These are phyloP conservation scores for Arthromyces matolae DNA, from an alignment of 768 basidiomycete genomes.

Conservation along the genomic window DNA sequence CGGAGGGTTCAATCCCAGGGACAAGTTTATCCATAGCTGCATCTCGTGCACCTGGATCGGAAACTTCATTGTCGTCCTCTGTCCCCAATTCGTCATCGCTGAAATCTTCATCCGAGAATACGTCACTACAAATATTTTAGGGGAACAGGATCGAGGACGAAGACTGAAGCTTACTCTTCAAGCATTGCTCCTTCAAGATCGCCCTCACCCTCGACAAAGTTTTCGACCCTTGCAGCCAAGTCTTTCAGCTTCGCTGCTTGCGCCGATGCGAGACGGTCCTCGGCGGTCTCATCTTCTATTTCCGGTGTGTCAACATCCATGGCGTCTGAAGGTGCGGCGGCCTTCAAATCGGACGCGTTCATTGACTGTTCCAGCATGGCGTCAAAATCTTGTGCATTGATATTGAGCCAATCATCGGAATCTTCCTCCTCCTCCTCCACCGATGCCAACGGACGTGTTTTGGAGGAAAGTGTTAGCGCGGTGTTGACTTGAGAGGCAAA, in stretches of 20 bases:
- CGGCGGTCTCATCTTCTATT: slow-evolving; percentile 28
- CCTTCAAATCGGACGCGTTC: slow-evolving; percentile 13
- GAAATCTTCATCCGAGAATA: slow-evolving; percentile 62
- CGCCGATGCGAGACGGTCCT: slow-evolving; percentile 53
- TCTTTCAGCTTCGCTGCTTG: slow-evolving; percentile 69
- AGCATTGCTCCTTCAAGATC: slow-evolving; percentile 87
- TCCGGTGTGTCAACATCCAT: slow-evolving; percentile 48
- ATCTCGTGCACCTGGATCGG: slow-evolving; percentile 41
- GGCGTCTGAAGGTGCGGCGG: slow-evolving; percentile 19
- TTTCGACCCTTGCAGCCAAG: slow-evolving; percentile 81
- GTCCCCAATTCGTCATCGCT: slow-evolving; percentile 51
- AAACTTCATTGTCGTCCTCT: slow-evolving; percentile 38
- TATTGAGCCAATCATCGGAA: slow-evolving; percentile 78
- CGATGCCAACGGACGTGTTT: neutral
- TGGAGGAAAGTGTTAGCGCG: neutral
- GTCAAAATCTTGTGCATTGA: slow-evolving; percentile 76
- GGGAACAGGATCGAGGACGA: neutral
- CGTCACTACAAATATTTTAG: slow-evolving; percentile 44
- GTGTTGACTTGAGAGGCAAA: slow-evolving; percentile 5
- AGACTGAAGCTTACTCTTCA: slow-evolving; percentile 60
- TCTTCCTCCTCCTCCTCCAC: slow-evolving; percentile 19
- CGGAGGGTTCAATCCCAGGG: slow-evolving; percentile 68
- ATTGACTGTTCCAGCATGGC: slow-evolving; percentile 54
- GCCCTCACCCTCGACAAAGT: slow-evolving; percentile 89
- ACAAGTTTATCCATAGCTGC: slow-evolving; percentile 80